Evolutionary conservation across 305 asterid genomes (phyloP).

Genomic region (Solanum hybrid): DNA sequence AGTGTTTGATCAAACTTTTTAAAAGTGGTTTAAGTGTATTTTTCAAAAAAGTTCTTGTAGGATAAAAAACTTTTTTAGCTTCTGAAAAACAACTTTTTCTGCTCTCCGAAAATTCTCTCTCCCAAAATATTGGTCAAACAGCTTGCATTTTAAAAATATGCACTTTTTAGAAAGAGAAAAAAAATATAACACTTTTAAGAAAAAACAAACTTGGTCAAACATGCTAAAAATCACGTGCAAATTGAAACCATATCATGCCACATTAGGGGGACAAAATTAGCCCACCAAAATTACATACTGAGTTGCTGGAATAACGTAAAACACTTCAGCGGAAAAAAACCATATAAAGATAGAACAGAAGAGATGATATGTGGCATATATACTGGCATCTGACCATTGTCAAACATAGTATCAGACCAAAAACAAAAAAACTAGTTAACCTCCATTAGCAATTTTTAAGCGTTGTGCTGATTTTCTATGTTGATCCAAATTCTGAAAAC

Average conservation of each 20-base stretch:
- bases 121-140: background rate
- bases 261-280: too few relatives aligned
- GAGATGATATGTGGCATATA: background rate
- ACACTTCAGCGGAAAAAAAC: too few relatives aligned
- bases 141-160: too few relatives aligned
- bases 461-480: conserved; percentile 22
- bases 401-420: background rate
- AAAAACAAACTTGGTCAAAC: too few relatives aligned
- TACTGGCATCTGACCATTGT: background rate
- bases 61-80: too few relatives aligned
- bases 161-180: too few relatives aligned
- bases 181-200: too few relatives aligned
- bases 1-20: background rate
- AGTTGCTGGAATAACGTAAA: too few relatives aligned
- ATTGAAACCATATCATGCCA: too few relatives aligned
- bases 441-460: background rate
- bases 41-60: background rate
- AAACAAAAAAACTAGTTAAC: background rate
- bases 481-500: conserved; percentile 82
- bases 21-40: background rate
- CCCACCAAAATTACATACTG: too few relatives aligned
- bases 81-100: background rate
- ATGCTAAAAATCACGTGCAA: too few relatives aligned
- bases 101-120: background rate
- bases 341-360: background rate